Percentiles rank a stretch among this genome's conserved stretches.
Conservation (phyloP, 768 basidiomycete species). For the Coprinellus micaceus region DNA sequence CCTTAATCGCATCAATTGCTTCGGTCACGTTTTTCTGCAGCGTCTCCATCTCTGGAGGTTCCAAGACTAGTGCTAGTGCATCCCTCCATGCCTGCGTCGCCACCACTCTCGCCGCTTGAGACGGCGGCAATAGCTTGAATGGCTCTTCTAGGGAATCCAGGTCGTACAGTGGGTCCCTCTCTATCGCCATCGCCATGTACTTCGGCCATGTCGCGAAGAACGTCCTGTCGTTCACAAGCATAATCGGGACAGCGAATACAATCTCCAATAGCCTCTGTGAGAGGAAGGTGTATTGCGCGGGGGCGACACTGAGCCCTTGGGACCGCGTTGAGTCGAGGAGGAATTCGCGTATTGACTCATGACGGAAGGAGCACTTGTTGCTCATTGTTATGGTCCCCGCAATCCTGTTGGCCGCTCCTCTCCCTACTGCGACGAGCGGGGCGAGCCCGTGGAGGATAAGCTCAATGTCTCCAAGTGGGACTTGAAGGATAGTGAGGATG, state of each 20-base stretch:
- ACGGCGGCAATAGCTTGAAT: background rate
- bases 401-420: background rate
- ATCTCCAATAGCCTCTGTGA: background rate
- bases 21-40: background rate
- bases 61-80: background rate
- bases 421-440: background rate
- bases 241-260: background rate
- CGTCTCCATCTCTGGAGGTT: background rate
- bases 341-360: background rate
- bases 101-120: background rate
- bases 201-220: background rate
- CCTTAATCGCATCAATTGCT: background rate
- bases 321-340: background rate
- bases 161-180: background rate
- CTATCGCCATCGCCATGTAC: background rate
- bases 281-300: background rate
- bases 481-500: constrained; percentile 1
- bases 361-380: background rate
- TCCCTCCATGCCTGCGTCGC: background rate
- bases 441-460: background rate
- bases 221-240: background rate
- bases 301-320: background rate
- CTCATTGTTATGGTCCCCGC: background rate
- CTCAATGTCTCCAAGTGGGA: background rate
- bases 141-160: background rate